Conservation (phyloP, 2,329 filamentous ascomycete genomes). For the Alternaria sp. region DNA sequence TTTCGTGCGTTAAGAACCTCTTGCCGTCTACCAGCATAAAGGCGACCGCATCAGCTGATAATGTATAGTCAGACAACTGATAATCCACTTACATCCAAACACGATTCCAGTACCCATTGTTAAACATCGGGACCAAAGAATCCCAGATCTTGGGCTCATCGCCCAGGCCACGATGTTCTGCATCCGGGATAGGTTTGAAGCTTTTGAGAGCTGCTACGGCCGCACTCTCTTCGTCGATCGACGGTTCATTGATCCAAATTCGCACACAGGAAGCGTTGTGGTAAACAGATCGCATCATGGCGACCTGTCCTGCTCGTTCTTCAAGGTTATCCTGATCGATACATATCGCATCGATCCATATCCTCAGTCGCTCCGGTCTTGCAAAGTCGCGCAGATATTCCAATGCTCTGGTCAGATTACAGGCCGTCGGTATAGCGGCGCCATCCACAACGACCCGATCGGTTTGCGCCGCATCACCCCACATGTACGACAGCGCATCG, state of each 20-base stretch:
- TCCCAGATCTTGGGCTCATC: not conserved
- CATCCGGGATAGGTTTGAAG: rapidly evolving
- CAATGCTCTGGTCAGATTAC: not conserved
- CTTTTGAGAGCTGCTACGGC: not conserved
- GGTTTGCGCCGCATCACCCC: not conserved
- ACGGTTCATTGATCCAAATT: not conserved
- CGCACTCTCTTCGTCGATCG: not conserved
- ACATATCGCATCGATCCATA: not conserved
- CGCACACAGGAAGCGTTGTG: not conserved
- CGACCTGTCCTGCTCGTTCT: not conserved
- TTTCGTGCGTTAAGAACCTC: not conserved
- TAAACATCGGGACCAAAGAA: not conserved
- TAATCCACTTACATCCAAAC: not conserved
- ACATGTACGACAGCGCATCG: not conserved
- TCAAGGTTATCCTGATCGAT: not conserved
- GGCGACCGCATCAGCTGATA: not conserved
- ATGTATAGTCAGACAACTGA: no score
- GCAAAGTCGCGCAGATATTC: not conserved
- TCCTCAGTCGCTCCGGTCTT: not conserved
- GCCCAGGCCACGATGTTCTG: rapidly evolving
- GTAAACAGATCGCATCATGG: not conserved
- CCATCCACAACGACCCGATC: not conserved
- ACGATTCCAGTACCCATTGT: not conserved
- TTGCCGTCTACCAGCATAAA: not conserved
- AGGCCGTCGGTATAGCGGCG: not conserved